Evolutionary conservation across 306 rosid species (phyloP).

Genomic region (Adenanthera pavonina): DNA sequence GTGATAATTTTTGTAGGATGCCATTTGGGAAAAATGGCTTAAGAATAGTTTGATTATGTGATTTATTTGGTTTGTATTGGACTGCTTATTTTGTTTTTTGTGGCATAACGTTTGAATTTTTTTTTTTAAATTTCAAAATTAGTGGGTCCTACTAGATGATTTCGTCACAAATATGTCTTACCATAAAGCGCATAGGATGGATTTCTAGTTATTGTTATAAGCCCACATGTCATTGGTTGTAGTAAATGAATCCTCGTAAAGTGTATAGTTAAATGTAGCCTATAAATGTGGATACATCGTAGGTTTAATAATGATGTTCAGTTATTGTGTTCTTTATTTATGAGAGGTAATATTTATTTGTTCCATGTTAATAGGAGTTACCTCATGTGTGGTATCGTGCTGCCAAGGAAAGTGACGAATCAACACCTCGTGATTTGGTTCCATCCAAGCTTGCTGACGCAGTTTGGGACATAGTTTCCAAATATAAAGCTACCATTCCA

Average conservation of each 20-base stretch:
- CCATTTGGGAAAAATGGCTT: too few relatives aligned
- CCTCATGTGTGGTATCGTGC: slow-evolving; percentile 73
- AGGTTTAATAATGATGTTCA: background rate
- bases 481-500: slow-evolving; percentile 78
- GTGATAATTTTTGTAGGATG: too few relatives aligned
- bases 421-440: slow-evolving; percentile 58
- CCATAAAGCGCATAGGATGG: too few relatives aligned
- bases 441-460: slow-evolving; percentile 80
- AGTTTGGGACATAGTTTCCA: slow-evolving; percentile 73
- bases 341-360: slow-evolving; percentile 26
- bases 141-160: too few relatives aligned
- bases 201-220: background rate
- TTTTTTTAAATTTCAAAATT: too few relatives aligned
- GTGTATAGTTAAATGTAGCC: background rate
- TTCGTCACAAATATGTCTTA: too few relatives aligned
- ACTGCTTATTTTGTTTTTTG: too few relatives aligned
- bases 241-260: background rate
- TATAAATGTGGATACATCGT: slow-evolving; percentile 5
- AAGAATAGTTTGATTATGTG: too few relatives aligned
- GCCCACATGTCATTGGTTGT: slow-evolving; percentile 17
- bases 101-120: too few relatives aligned
- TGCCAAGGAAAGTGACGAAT: slow-evolving; percentile 61
- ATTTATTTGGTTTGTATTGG: too few relatives aligned
- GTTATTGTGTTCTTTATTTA: background rate
- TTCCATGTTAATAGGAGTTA: slow-evolving; percentile 62